Evolutionary conservation across 2,329 filamentous ascomycete genomes (phyloP), one percentile per base, ranked within the genome.

Genomic region (Lecanoromycetidae sp.): DNA sequence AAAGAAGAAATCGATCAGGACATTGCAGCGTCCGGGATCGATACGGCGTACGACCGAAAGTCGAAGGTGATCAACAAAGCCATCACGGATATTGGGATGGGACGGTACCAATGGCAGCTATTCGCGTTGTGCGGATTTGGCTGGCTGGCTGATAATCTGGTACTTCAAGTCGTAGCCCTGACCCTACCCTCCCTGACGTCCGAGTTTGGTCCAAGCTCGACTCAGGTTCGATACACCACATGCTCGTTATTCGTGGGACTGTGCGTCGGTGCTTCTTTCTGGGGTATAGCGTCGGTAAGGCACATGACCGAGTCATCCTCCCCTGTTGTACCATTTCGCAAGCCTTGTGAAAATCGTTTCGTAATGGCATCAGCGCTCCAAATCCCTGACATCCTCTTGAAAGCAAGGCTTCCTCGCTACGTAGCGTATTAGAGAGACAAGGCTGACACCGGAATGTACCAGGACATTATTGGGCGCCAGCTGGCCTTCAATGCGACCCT

Each of bases 11-110:
- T 86, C 44, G 72, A 76, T 52, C 71, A 72, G 4, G 77, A 80
- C 48, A 57, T 75, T 47, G 72, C 74, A 10, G 66, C 72, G 23
- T 67, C 67, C 6, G 72, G 71, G n/a, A 69, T 72, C 55, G 77
- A 82, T 67, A 79, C 78, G 2, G 73, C 77, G 41, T 90, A 90
- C 67, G 85, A 90, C 64, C 75, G 84, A 55, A 86, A 84, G 61
- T 80, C 80, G 15, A 84, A 82, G 58, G 75, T 93, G 53, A 82
- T 94, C 61, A 93, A 90, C 65, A 82, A 84, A 61, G 86, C 86
- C 22, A 78, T 93, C 46, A 79, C 87, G 58, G 86, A 93, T 59
- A 91, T 91, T 57, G 87, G 86, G 25, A 93, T 93, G 82, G 87
- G 87, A 26, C 71, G 70, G 47, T 94, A 93, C 59, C 86, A 94